These are phyloP conservation scores for Diplocarpon mali DNA, from an alignment of 2,329 filamentous ascomycete genomes.

Conservation along the genomic window DNA sequence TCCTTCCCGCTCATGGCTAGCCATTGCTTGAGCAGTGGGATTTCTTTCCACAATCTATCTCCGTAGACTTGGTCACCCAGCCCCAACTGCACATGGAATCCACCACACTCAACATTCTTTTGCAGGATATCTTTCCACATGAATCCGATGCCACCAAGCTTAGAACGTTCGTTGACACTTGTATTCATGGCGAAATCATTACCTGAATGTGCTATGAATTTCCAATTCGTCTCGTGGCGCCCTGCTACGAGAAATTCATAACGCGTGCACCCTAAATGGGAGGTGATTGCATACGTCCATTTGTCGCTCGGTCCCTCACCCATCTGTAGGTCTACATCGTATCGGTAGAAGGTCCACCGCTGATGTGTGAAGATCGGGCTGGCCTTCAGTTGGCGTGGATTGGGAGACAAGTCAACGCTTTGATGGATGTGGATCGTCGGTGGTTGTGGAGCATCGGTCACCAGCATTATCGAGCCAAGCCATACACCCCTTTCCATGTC, in stretches of 20 bases:
- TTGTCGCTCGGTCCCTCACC: conserved; percentile 67
- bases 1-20: conserved; percentile 86
- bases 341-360: conserved; percentile 91
- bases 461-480: conserved; percentile 86
- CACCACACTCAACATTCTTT: conserved; percentile 92
- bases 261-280: conserved; percentile 90
- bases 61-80: conserved; percentile 93
- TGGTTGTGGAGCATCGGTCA: conserved; percentile 83
- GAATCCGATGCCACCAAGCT: conserved; percentile 78
- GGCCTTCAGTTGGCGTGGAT: conserved; percentile 75
- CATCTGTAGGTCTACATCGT: conserved; percentile 86
- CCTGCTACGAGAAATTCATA: conserved; percentile 96
- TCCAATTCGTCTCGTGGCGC: conserved; percentile 81
- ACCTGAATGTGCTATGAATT: conserved; percentile 89
- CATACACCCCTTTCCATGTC: conserved; percentile 82
- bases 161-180: conserved; percentile 72
- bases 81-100: conserved; percentile 89
- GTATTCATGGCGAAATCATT: conserved; percentile 92
- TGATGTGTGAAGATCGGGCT: conserved; percentile 81
- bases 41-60: conserved; percentile 91
- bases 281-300: conserved; percentile 98
- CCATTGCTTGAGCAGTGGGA: conserved; percentile 91
- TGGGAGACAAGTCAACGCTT: conserved; percentile 81
- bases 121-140: conserved; percentile 99
- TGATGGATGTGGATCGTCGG: conserved; percentile 94